These are phyloP conservation scores for Fusarium burgessii DNA, from an alignment of 2,329 filamentous ascomycete genomes.

Conservation along the genomic window DNA sequence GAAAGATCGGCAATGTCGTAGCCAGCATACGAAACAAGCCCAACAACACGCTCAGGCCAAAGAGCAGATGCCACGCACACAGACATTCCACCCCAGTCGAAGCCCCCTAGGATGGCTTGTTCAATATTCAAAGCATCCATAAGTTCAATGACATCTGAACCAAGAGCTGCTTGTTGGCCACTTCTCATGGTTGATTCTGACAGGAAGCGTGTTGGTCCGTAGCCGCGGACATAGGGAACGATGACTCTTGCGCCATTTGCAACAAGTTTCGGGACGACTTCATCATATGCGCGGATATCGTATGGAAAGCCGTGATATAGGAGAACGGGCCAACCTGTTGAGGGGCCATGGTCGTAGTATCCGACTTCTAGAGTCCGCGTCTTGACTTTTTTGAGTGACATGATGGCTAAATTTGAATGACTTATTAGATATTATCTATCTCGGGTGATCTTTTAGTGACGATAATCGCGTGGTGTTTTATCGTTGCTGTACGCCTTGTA, in stretches of 20 bases:
- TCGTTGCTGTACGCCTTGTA: neutral
- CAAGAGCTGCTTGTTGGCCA: constrained; percentile 10
- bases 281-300: constrained; percentile 9
- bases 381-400: neutral
- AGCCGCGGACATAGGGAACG: constrained; percentile 2
- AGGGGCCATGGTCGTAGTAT: constrained; percentile 1
- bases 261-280: neutral
- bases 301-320: constrained; percentile 24
- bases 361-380: constrained; percentile 3
- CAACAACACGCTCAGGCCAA: constrained; percentile 3
- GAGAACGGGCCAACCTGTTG: constrained; percentile 8
- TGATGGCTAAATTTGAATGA: neutral
- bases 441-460: fast-evolving
- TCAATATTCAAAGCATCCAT: constrained; percentile 13
- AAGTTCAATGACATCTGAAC: constrained; percentile 9
- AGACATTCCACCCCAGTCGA: constrained; percentile 17
- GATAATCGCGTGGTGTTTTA: neutral
- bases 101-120: neutral
- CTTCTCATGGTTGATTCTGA: constrained; percentile 5
- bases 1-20: constrained; percentile 16
- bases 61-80: constrained; percentile 7
- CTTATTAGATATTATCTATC: neutral
- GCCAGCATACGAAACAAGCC: constrained; percentile 6
- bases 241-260: neutral
- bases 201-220: constrained; percentile 3